Base-by-base conservation (phyloP, 495 filamentous ascomycete genomes). In the Penicillium egyptiacum region DNA sequence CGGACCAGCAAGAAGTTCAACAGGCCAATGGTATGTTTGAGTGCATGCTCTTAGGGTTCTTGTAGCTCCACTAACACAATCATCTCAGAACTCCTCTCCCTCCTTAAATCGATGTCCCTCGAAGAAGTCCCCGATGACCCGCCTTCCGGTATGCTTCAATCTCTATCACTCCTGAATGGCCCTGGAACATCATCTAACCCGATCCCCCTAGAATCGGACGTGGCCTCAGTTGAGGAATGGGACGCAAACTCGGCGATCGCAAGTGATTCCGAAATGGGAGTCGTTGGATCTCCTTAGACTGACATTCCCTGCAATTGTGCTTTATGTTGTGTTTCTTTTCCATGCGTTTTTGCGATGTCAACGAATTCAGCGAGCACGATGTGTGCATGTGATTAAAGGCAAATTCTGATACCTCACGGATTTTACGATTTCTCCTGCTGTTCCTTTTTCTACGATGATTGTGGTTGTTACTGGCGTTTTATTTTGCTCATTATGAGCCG, bases 201-300 rank as follows among this genome's bases (percentile, higher is more conserved):
- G 14, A 43, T 52, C 16, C 20, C 16, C 50, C 50, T 73, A 79
- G 75, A 72, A 48, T 76, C 76, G 66, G 73, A 79, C 62, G 30
- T 71, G 37, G 62, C 67, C 57, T 77, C 74, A 51, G 55, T 69
- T 47, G 75, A 79, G 37, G 75, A 76, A 59, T 79, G 76, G 76
- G 76, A 77, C 55, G 71, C 73, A 28, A 70, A 74, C 35, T 79
- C 75, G n/a, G 61, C 60, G 20, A 61, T 79, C 58, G 73, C 69
- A 20, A 76, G 72, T 33, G 76, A 77, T 60, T 77, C 75, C 17
- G 76, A 79, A 25, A 64, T 73, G 59, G 73, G 75, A 20, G 48
- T 75, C 30, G 66, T 61, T n/a, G 72, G 68, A 23, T 67, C 70
- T 37, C 75, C 75, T 40, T 76, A 59, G 57, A 44, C 17, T 14